These are phyloP conservation scores for Whalleya microplaca DNA, from an alignment of 2,329 filamentous ascomycete genomes.

Conservation along the genomic window DNA sequence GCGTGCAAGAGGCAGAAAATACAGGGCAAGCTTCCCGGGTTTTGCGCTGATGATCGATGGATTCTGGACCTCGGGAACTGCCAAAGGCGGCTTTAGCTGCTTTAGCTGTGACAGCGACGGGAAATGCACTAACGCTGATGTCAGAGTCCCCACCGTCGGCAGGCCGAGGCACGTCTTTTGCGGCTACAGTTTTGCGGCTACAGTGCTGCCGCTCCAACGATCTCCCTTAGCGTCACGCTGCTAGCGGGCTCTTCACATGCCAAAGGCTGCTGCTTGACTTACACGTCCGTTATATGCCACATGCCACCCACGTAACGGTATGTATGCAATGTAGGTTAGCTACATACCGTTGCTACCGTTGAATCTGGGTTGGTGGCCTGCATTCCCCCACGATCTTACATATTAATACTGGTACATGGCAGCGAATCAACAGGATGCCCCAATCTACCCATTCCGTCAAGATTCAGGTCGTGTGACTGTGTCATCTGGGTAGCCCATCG, in stretches of 20 bases:
- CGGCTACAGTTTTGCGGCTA: background rate
- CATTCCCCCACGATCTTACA: no score
- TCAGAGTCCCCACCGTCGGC: slow-evolving; percentile 11
- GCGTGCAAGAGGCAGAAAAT: background rate
- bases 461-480: no score
- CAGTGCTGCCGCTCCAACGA: background rate
- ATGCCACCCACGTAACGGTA: no score
- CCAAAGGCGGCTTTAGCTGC: slow-evolving; percentile 8
- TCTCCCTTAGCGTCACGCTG: slow-evolving; percentile 4
- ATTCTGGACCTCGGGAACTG: background rate
- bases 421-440: no score
- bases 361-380: no score
- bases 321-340: no score
- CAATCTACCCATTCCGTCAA: no score
- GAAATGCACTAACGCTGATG: slow-evolving; percentile 18
- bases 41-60: background rate
- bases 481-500: slow-evolving; percentile 6
- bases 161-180: slow-evolving; percentile 20
- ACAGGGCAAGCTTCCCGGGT: no score
- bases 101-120: slow-evolving; percentile 10
- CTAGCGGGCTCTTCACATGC: slow-evolving; percentile 24
- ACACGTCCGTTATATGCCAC: no score
- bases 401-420: no score
- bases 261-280: background rate
- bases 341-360: no score